Evolutionary conservation across 495 filamentous ascomycete species (phyloP), one percentile per base, ranked within the genome.

Genomic region (Neurospora pannonica): DNA sequence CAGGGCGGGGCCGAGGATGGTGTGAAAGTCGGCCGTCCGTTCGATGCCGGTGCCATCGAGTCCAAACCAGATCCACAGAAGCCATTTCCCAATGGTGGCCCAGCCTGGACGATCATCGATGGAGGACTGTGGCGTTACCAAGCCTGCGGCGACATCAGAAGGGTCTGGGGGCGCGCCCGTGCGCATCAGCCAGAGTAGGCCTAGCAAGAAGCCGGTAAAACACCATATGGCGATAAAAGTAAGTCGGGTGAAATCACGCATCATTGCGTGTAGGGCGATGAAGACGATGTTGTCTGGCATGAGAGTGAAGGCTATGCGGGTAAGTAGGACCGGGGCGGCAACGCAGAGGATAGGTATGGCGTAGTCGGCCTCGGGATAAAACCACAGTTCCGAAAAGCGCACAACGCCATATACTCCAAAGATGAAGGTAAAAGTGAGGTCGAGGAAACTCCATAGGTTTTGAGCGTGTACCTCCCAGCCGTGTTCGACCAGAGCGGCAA

Each of bases 271-370:
- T 6, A 92, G 83, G 0, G 90, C 87, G 54, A 92, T 87, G 78
- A 92, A 90, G 48, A 91, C 86, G 80, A 92, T 90, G 75, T 90
- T 91, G 77, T 91, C 89, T 3, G 89, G 88, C 86, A 92, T 87
- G 5, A 92, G 78, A 74, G 87, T 90, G 81, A 91, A 91, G 19
- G 90, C 90, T 34, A 92, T 82, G 38, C 90, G 85, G 2, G 90
- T 89, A 4, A 92, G 83, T 46, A 92, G 82, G 31, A 91, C 82
- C 0, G 90, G 90, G 1, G 89, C 89, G 7, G 84, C 90, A 37
- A 87, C 87, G n/a, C 88, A 85, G 5, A 92, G 79, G 42, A 91
- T 85, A 70, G 90, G 87, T n/a, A 89, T 78, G 5, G 88, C 88
- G 70, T 84, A 83, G 70, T 84, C 81, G 36, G 81, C 80, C 71